Conservation (phyloP, 1,284 basidiomycete species). For the Trichosporon sp. region DNA sequence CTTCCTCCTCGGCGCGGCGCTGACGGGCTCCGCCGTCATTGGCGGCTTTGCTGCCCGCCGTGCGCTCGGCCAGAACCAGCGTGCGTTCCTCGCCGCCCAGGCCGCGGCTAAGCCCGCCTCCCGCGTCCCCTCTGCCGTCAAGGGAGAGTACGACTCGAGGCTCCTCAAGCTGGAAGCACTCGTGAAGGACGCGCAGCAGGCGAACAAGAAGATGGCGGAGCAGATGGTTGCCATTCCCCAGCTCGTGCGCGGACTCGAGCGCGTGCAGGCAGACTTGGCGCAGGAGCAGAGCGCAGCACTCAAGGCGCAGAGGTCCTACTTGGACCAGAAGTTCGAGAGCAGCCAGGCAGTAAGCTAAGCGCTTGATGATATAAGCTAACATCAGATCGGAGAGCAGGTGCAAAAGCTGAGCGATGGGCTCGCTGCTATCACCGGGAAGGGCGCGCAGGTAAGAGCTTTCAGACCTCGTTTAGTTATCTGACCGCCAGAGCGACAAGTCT, state of each 20-base stretch:
- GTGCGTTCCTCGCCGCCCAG: neutral
- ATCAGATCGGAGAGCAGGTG: neutral
- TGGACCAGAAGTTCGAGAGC: conserved; percentile 11
- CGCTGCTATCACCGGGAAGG: neutral
- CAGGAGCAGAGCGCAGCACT: neutral
- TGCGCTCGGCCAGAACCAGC: conserved; percentile 16
- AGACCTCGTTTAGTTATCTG: neutral
- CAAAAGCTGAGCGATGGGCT: conserved; percentile 2
- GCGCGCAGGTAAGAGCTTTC: neutral
- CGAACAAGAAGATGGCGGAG: conserved; percentile 16
- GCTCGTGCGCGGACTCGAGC: conserved; percentile 16
- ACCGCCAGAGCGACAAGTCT: neutral
- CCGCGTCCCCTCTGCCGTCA: neutral
- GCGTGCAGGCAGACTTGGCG: conserved; percentile 11
- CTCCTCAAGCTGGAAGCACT: conserved; percentile 18
- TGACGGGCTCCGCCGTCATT: conserved; percentile 22
- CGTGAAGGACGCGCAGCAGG: conserved; percentile 17
- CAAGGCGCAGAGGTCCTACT: conserved; percentile 9
- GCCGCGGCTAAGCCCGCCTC: neutral
- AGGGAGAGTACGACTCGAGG: conserved; percentile 18
- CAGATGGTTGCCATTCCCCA: conserved; percentile 20
- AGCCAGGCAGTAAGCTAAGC: neutral
- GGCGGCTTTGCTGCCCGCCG: conserved; percentile 20
- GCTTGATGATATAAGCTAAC: neutral
- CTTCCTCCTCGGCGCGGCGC: conserved; percentile 28